Evolutionary conservation across 1,284 basidiomycete species (phyloP).

Genomic region (Leccinum ambiguum): DNA sequence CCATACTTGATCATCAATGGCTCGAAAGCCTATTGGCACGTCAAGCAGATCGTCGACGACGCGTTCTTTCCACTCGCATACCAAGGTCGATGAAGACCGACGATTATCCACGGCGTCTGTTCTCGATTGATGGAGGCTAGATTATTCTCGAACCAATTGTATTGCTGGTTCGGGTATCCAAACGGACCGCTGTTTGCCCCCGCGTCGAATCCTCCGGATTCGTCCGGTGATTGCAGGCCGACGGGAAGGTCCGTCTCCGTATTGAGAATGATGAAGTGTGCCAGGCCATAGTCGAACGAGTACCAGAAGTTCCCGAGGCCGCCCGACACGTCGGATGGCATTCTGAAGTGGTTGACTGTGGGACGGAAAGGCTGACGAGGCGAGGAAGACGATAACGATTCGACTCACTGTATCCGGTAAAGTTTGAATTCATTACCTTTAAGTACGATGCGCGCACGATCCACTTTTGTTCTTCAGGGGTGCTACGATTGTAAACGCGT

Average conservation of each 20-base stretch:
- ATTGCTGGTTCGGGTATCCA: conserved; percentile 29
- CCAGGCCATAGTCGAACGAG: too few species aligned
- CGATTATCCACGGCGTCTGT: conserved; percentile 29
- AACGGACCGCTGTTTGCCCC: conserved; percentile 24
- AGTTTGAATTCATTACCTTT: conserved; percentile 58
- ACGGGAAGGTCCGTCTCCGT: too few species aligned
- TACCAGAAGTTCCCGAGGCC: too few species aligned
- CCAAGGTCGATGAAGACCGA: conserved; percentile 32
- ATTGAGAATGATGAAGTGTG: too few species aligned
- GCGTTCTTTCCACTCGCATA: conserved; percentile 18
- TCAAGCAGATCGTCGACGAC: conserved; percentile 18
- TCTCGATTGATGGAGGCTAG: conserved; percentile 26
- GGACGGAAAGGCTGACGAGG: too few species aligned
- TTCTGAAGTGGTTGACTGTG: too few species aligned
- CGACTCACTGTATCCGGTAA: too few species aligned
- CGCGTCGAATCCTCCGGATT: too few species aligned
- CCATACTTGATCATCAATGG: conserved; percentile 33
- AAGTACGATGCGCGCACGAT: conserved; percentile 85
- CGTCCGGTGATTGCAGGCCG: too few species aligned
- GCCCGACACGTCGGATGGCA: too few species aligned
- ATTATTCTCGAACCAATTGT: conserved; percentile 28
- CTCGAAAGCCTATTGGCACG: conserved; percentile 31
- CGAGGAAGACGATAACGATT: too few species aligned
- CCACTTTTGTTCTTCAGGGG: conserved; percentile 88
- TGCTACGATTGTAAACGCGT: conserved; percentile 74